A percentile compares a stretch with the other conserved stretches of the same genome.
Conservation (phyloP, 352 stramenopile species). For the Globisporangium uncinulatum region DNA sequence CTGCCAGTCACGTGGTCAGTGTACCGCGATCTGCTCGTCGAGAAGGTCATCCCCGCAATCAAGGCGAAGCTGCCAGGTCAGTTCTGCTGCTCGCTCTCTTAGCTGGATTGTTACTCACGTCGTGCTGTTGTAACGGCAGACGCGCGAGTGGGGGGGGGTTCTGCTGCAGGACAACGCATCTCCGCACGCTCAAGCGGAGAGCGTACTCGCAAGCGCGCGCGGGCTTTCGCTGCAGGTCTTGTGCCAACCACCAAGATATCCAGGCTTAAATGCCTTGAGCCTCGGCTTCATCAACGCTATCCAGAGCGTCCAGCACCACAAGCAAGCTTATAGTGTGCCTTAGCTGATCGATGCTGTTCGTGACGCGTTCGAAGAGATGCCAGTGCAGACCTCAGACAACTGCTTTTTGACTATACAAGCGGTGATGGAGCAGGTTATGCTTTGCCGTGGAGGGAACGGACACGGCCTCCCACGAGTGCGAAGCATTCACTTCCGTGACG, state of each 20-base stretch:
- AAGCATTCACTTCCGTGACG: too few species aligned
- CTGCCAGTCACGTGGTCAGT: background rate
- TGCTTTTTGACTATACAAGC: slow-evolving; percentile 12
- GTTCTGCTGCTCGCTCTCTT: too few species aligned
- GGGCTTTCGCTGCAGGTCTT: background rate
- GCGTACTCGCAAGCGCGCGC: too few species aligned
- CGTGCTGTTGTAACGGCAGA: too few species aligned
- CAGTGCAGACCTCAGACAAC: background rate
- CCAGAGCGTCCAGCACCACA: slow-evolving; percentile 10
- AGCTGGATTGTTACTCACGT: background rate
- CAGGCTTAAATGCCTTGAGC: background rate
- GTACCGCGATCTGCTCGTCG: background rate
- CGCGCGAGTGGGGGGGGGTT: background rate
- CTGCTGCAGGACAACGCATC: background rate
- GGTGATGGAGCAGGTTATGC: slow-evolving; percentile 5
- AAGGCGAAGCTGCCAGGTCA: background rate
- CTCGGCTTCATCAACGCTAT: slow-evolving; percentile 4
- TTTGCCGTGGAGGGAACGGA: too few species aligned
- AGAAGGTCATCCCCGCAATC: background rate
- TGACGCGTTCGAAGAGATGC: background rate
- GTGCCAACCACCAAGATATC: background rate
- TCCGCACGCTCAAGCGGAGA: background rate
- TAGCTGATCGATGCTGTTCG: background rate
- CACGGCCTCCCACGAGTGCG: too few species aligned
- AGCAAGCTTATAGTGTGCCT: background rate